Evolutionary conservation across 2,329 filamentous ascomycete genomes (phyloP).

Genomic region (Teratosphaeriaceae sp.): DNA sequence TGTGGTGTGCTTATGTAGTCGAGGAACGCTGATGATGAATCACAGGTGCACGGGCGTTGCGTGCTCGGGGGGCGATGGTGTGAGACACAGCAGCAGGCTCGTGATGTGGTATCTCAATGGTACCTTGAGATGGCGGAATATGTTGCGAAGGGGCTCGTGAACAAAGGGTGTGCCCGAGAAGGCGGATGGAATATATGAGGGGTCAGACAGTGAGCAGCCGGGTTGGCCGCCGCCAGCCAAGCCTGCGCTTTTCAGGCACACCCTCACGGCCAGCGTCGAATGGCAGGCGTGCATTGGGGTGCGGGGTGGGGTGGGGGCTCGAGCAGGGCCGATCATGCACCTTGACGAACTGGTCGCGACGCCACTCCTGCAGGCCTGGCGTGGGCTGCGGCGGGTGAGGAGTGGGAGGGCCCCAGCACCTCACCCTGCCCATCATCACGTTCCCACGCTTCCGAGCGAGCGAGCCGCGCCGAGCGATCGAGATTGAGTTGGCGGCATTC

Average conservation of each 20-base stretch:
- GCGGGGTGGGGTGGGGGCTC: background rate
- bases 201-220: slow-evolving; percentile 1
- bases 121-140: slow-evolving; percentile 2
- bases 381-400: too few relatives aligned
- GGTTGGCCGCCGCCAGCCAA: background rate
- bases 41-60: slow-evolving; percentile 3
- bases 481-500: too few relatives aligned
- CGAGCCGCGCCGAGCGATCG: too few relatives aligned
- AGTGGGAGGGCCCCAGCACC: too few relatives aligned
- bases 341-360: background rate
- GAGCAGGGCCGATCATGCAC: background rate
- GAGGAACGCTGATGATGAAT: slow-evolving; percentile 7
- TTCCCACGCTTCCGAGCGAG: too few relatives aligned
- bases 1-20: background rate
- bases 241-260: slow-evolving; percentile 8
- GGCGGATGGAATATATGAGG: slow-evolving; percentile 6
- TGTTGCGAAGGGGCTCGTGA: slow-evolving; percentile 5
- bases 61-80: slow-evolving; percentile 4
- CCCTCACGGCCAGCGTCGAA: slow-evolving; percentile 4
- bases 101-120: slow-evolving; percentile 1
- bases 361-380: too few relatives aligned
- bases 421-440: too few relatives aligned
- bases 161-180: background rate
- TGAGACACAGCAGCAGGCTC: background rate
- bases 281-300: background rate